A percentile compares a stretch with the other conserved stretches of the same genome.
Conservation (phyloP, 2,329 filamentous ascomycete species). For the Phymatotrichopsis omnivora region DNA sequence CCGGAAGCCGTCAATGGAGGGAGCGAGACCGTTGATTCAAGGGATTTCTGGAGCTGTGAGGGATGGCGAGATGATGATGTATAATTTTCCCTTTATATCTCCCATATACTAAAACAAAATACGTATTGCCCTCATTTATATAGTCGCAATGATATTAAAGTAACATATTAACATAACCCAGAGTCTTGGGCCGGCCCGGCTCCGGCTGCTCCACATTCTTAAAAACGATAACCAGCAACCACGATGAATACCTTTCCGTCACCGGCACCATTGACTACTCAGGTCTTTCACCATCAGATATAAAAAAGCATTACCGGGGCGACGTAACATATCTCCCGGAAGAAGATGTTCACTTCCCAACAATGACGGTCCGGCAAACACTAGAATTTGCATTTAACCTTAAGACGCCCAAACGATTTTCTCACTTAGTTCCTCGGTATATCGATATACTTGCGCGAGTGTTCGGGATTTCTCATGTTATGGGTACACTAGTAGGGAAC, state of each 20-base stretch:
- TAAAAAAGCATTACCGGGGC: conserved; percentile 55
- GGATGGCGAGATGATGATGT: conserved; percentile 58
- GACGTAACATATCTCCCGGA: conserved; percentile 71
- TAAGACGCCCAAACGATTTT: conserved; percentile 50
- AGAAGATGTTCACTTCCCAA: conserved; percentile 67
- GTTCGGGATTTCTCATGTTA: conserved; percentile 61
- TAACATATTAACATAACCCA: neutral
- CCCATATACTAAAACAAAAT: too few relatives aligned
- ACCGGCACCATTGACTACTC: conserved; percentile 61
- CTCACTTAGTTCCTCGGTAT: conserved; percentile 54
- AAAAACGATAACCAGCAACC: conserved; percentile 69
- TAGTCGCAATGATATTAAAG: neutral
- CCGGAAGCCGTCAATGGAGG: neutral
- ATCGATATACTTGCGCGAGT: conserved; percentile 57
- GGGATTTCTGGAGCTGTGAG: conserved; percentile 56
- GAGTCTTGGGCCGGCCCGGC: conserved; percentile 58
- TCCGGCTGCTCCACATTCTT: conserved; percentile 73
- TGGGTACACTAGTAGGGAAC: conserved; percentile 64
- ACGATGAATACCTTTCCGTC: conserved; percentile 53
- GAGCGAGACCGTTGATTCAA: conserved; percentile 42
- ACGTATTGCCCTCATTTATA: neutral
- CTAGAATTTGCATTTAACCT: conserved; percentile 52
- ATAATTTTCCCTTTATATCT: neutral
- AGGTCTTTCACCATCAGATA: conserved; percentile 44
- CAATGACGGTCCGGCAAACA: conserved; percentile 65